Conservation (phyloP, 495 filamentous ascomycete species). For the Cryomyces minteri region DNA sequence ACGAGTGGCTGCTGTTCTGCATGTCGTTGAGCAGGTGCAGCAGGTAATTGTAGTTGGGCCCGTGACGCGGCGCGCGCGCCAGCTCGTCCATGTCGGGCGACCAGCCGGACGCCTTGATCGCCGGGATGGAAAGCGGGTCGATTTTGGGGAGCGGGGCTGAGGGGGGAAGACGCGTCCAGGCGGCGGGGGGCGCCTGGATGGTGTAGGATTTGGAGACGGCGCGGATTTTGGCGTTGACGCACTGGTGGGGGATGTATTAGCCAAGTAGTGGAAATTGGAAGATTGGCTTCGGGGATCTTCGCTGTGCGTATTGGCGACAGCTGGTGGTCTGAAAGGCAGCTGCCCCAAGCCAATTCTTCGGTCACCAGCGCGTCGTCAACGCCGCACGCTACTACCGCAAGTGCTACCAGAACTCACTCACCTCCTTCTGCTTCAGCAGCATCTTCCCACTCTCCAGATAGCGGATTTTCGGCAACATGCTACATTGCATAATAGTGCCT, state of each 20-base stretch:
- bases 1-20: conserved; percentile 78
- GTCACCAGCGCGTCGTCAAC: no score
- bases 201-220: conserved; percentile 79
- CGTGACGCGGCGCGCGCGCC: conserved; percentile 89
- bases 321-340: no score
- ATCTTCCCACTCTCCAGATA: conserved; percentile 90
- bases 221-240: conserved; percentile 83
- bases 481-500: conserved; percentile 97
- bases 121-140: conserved; percentile 63
- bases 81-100: conserved; percentile 94
- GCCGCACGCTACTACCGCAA: no score
- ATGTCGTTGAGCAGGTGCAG: conserved; percentile 86
- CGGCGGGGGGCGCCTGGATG: conserved; percentile 64
- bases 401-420: no score
- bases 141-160: conserved; percentile 49
- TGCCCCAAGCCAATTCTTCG: no score
- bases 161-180: conserved; percentile 54
- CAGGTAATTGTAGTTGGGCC: conserved; percentile 87
- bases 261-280: no score
- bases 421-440: conserved; percentile 78
- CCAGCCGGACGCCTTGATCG: conserved; percentile 84
- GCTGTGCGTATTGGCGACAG: no score
- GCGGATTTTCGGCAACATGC: conserved; percentile 86
- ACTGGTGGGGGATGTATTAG: conserved; percentile 26
- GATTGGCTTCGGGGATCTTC: no score